phyloP scores from a whole-genome alignment of 2,329 filamentous ascomycete species.

The Polychaeton citri region DNA sequence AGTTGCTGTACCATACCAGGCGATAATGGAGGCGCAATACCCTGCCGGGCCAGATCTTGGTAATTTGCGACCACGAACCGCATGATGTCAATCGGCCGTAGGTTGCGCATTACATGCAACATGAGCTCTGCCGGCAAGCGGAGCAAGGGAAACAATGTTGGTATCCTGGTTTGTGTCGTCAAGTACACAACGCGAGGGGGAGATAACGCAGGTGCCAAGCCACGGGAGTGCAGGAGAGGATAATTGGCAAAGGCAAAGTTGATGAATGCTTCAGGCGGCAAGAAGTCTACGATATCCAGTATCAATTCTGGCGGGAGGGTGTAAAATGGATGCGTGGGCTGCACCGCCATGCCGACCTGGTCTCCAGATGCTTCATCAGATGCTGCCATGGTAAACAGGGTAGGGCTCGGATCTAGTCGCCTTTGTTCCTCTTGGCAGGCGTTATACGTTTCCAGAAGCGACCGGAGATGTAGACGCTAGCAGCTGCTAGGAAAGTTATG shows the following conservation, averaged over 20 bases:
- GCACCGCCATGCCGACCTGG: neutral
- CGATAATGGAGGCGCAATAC: slow-evolving; percentile 21
- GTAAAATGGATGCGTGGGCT: slow-evolving; percentile 22
- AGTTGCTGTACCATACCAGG: slow-evolving; percentile 13
- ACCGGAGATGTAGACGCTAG: slow-evolving; percentile 38
- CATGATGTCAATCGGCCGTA: slow-evolving; percentile 25
- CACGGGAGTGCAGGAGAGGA: slow-evolving; percentile 26
- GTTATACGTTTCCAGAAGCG: slow-evolving; percentile 24
- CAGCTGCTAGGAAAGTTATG: slow-evolving; percentile 46
- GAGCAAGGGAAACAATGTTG: slow-evolving; percentile 16
- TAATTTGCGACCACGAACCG: slow-evolving; percentile 26
- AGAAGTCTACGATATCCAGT: slow-evolving; percentile 29
- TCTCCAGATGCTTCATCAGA: neutral
- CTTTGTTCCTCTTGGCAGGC: slow-evolving; percentile 1
- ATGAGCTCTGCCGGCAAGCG: slow-evolving; percentile 28
- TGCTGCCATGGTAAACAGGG: neutral
- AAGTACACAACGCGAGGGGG: slow-evolving; percentile 16
- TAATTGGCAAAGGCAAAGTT: slow-evolving; percentile 35
- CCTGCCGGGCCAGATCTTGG: slow-evolving; percentile 18
- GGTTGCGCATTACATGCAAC: slow-evolving; percentile 24
- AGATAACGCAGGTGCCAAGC: slow-evolving; percentile 22
- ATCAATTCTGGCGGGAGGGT: slow-evolving; percentile 34
- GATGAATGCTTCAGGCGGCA: slow-evolving; percentile 28
- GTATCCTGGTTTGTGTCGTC: slow-evolving; percentile 16
- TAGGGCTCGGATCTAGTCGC: slow-evolving; percentile 1